A percentile compares a stretch with the other conserved stretches of the same genome.
Conservation (phyloP, 257 asterid species). For the Solanum piurae region DNA sequence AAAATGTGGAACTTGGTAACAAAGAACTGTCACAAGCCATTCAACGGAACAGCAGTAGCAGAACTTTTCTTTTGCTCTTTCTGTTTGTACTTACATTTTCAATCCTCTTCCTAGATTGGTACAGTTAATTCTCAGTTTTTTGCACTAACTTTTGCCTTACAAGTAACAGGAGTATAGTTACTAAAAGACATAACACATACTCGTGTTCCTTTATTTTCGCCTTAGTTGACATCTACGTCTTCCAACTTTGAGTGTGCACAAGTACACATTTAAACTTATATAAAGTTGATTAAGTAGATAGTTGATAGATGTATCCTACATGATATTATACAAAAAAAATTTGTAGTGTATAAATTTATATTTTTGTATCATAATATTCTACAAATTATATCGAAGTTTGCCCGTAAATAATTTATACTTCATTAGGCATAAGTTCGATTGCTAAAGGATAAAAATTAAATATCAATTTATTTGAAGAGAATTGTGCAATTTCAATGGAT, state of each 20-base stretch:
- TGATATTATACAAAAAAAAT: neutral
- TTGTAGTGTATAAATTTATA: neutral
- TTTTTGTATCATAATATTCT: neutral
- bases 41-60: conserved; percentile 74
- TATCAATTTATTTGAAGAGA: no score
- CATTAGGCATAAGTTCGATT: neutral
- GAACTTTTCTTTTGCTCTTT: conserved; percentile 85
- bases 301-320: neutral
- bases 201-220: no score
- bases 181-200: neutral
- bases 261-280: no score
- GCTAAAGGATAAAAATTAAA: neutral
- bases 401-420: neutral
- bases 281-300: neutral
- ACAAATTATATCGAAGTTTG: neutral
- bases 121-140: conserved; percentile 63
- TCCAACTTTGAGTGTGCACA: neutral
- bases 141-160: conserved; percentile 51
- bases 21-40: conserved; percentile 80
- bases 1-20: conserved; percentile 82
- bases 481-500: neutral
- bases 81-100: conserved; percentile 67
- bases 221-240: neutral
- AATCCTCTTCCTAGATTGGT: conserved; percentile 87
- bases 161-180: neutral